Evolutionary conservation across 352 stramenopile species (phyloP), one percentile per base, ranked within the genome.

Genomic region (Phytophthora multivora): DNA sequence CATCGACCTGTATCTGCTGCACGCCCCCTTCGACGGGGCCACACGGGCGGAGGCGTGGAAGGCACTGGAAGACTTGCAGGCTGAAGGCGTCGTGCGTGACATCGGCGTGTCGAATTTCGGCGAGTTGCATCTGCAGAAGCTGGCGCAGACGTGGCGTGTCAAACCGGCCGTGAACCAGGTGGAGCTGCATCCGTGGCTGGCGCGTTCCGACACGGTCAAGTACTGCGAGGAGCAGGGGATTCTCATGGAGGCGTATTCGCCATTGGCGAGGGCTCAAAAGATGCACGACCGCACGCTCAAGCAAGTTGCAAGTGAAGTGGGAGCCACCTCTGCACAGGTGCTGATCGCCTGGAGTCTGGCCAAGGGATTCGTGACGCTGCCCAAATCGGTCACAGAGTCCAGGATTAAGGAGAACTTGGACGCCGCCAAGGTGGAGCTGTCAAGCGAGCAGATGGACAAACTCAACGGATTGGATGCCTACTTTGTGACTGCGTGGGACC

Each of bases 21-120:
- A 80, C 69, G 93, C 77, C 60, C 90, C 71, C 23, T 87, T 72
- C 25, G 78, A 71, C 36, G 77, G 51, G 30, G 55, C 45, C 16
- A 83, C 51, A 2, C 76, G 83, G 11, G 62, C 81, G n/a, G 80
- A 83, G 21, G 75, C 75, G 5, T 88, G 78, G 76, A 71, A 54
- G 13, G 80, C 78, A 8, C 71, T 91, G 9, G 73, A 87, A 39
- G 79, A 88, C 51, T 40, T 81, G 43, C 69, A 84, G 52, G 12
- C 13, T 0, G 58, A 81, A 26, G 90, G 90, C 12, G 56, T 91
- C 19, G 75, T 93, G 52, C 69, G 75, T 21, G 83, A 94, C 52
- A 93, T 96, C 51, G 90, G 92, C 41, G 89, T 98, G 28, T 96
- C 80, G 31, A 98, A 97, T 62, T 97, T 97, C 74, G 75, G 82